Percentiles rank a stretch among this genome's conserved stretches.
Evolutionary conservation across 2,329 filamentous ascomycete species (phyloP).

Genomic region (Dryadomyces quercus-mongolicae): DNA sequence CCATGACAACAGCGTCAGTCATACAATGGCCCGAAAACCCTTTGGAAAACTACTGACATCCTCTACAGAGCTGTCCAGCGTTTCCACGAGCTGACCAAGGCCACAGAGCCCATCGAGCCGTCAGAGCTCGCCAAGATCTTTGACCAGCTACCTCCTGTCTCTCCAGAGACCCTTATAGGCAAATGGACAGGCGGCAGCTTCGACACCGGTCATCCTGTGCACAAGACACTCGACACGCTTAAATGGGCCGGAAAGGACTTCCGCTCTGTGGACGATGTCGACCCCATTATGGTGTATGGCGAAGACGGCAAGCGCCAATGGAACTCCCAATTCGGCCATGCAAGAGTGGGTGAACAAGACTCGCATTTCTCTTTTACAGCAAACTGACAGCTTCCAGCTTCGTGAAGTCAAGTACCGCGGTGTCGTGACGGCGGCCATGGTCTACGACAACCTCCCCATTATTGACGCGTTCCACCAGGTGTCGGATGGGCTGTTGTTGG

Average conservation of each 20-base stretch:
- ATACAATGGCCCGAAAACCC: too few species aligned
- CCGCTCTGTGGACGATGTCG: background rate
- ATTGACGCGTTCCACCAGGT: background rate
- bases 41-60: too few species aligned
- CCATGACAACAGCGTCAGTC: too few species aligned
- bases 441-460: background rate
- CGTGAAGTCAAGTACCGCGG: background rate
- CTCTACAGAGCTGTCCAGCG: background rate
- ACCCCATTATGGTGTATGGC: background rate
- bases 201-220: background rate
- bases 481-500: background rate
- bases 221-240: background rate
- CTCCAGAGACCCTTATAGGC: background rate
- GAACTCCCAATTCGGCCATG: background rate
- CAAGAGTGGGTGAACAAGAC: background rate
- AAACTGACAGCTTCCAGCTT: background rate
- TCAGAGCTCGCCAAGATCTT: background rate
- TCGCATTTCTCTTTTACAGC: too few species aligned
- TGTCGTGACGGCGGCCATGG: background rate
- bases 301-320: background rate
- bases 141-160: background rate
- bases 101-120: background rate
- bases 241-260: slow-evolving; percentile 2
- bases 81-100: background rate
- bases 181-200: slow-evolving; percentile 1